These are phyloP conservation scores for Candida alai DNA, from an alignment of 805 yeast species.

Conservation along the genomic window DNA sequence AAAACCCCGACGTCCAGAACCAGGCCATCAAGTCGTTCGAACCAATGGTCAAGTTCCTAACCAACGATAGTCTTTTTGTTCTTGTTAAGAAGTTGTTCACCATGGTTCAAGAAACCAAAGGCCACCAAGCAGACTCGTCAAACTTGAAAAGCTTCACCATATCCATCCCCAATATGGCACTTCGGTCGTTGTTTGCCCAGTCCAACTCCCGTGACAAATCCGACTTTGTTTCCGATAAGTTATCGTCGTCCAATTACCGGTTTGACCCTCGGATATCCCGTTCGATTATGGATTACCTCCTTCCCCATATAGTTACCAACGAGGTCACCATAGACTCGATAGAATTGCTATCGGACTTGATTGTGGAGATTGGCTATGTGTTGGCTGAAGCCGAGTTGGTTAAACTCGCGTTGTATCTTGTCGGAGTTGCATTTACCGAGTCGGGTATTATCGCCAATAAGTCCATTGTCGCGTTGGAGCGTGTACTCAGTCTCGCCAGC, in stretches of 20 bases:
- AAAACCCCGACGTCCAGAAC: constrained; percentile 67
- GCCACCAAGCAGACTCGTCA: constrained; percentile 16
- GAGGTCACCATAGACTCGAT: constrained; percentile 50
- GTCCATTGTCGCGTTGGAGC: constrained; percentile 46
- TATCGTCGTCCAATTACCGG: constrained; percentile 8
- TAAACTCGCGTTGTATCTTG: constrained; percentile 23
- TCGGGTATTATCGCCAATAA: constrained; percentile 47
- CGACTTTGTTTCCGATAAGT: constrained; percentile 17
- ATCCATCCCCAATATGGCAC: constrained; percentile 51
- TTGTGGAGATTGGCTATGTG: constrained; percentile 45
- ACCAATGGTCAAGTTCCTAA: constrained; percentile 39
- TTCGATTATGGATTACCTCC: constrained; percentile 30
- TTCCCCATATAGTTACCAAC: constrained; percentile 34
- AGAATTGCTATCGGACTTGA: constrained; percentile 57
- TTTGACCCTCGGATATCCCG: constrained; percentile 17
- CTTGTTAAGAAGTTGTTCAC: constrained; percentile 28
- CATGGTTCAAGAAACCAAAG: constrained; percentile 8
- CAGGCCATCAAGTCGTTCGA: constrained; percentile 63
- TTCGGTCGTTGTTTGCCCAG: constrained; percentile 37
- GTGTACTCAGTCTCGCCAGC: constrained; percentile 26
- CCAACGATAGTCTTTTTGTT: constrained; percentile 24
- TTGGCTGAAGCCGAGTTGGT: constrained; percentile 34
- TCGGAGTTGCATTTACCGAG: constrained; percentile 35
- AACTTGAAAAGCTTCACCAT: constrained; percentile 34
- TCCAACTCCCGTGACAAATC: constrained; percentile 22